Base-by-base conservation (phyloP, 495 filamentous ascomycete genomes). In the Parathielavia appendiculata region DNA sequence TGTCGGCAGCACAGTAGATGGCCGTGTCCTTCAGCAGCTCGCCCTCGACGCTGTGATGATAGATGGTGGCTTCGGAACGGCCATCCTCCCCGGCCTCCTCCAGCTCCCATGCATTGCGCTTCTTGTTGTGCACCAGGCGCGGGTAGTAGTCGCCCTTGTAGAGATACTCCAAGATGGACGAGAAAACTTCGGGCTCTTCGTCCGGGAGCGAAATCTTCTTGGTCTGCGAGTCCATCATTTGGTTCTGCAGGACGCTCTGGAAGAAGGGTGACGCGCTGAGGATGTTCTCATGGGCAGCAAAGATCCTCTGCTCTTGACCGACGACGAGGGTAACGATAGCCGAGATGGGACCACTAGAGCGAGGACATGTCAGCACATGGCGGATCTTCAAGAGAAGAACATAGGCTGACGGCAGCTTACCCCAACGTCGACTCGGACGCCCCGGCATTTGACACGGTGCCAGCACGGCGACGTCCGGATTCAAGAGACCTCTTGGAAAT, bases 141-240 rank as follows among this genome's bases (percentile, higher is more conserved):
- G 89, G 91, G 57, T 86, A 92, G 73, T 97, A 97, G 69, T 96
- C 91, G 62, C 88, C 91, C 73, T 79, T 92, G 81, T 97, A 96
- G 58, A 96, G 84, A 66, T 87, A 96, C 69, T 96, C 91, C 50
- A 97, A 83, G 17, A 97, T 78, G 19, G 87, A 90, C 30, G 91
- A 93, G 78, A 97, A 89, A 65, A 93, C 84, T 68, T 95, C 90
- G 16, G 92, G 88, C 64, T 90, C 82, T 71, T 96, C 91, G 55
- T 91, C 83, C 5, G 92, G 88, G 26, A 97, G 84, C 52, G 85
- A 75, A 63, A 95, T 84, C 59, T 84, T 83, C 72, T 89, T 90
- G 64, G 78, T 77, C 62, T 79, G 69, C 5, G 82, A 66, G 58
- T 85, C 82, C 69, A 85, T 76, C 73, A 86, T 86, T 63, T 86